A percentile compares a stretch with the other conserved stretches of the same genome.
phyloP scores from a whole-genome alignment of 805 yeast species.

The Brettanomyces naardenensis region DNA sequence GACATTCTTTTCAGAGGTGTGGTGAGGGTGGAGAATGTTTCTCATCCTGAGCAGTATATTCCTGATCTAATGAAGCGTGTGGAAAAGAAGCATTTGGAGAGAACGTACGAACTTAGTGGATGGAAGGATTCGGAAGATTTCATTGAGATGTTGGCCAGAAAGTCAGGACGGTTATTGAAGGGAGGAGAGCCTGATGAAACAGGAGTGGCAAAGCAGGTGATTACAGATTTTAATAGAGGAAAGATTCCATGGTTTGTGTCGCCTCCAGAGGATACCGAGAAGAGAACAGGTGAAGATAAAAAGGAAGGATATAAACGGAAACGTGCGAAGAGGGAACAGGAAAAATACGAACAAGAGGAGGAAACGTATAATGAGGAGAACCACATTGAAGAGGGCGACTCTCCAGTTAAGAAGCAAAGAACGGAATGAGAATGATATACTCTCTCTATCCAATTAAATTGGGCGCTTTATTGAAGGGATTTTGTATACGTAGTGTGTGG shows the following conservation, averaged over 20 bases:
- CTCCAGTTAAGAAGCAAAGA: not conserved
- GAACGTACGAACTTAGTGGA: constrained; percentile 91
- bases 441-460: too few relatives aligned
- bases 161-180: constrained; percentile 84
- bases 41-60: constrained; percentile 91
- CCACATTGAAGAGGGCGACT: too few relatives aligned
- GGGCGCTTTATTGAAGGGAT: too few relatives aligned
- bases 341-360: too few relatives aligned
- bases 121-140: constrained; percentile 79
- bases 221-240: constrained; percentile 94
- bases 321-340: constrained; percentile 42
- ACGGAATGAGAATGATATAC: too few relatives aligned
- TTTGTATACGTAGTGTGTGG: too few relatives aligned
- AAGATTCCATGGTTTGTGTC: constrained; percentile 97
- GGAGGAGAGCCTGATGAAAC: constrained; percentile 98
- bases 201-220: constrained; percentile 82
- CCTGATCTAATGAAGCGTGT: constrained; percentile 82
- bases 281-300: constrained; percentile 49
- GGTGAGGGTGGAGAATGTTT: constrained; percentile 96
- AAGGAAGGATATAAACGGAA: constrained; percentile 45
- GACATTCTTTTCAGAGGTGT: constrained; percentile 95
- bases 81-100: constrained; percentile 81
- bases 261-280: constrained; percentile 73
- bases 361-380: too few relatives aligned
- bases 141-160: constrained; percentile 84